These are phyloP conservation scores for Trapa bicornis DNA, from an alignment of 345 rosid species.

Conservation along the genomic window DNA sequence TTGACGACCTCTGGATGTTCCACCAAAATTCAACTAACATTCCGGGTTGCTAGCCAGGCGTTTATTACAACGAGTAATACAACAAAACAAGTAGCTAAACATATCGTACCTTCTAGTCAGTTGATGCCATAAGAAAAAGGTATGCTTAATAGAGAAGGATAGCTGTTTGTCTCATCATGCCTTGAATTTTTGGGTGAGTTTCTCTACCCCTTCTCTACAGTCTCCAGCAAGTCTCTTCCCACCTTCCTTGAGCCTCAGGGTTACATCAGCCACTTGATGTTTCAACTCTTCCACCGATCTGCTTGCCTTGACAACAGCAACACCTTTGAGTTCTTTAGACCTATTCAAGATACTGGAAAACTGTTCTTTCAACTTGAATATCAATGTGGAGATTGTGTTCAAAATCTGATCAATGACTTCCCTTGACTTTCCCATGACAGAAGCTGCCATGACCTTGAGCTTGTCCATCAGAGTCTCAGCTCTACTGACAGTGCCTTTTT, in stretches of 20 bases:
- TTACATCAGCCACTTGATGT: slow-evolving; percentile 37
- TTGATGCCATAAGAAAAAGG: not conserved
- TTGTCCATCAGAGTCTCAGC: slow-evolving; percentile 39
- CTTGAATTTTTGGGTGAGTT: slow-evolving; percentile 54
- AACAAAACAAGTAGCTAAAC: not conserved
- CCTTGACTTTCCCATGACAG: slow-evolving; percentile 40
- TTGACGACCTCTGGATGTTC: not conserved
- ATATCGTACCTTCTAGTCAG: not conserved
- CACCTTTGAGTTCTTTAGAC: slow-evolving; percentile 22
- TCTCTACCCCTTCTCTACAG: slow-evolving; percentile 51
- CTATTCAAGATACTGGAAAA: slow-evolving; percentile 13
- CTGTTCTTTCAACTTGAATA: slow-evolving; percentile 38
- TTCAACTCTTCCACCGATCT: slow-evolving; percentile 40
- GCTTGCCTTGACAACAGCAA: slow-evolving; percentile 20
- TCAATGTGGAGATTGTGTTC: slow-evolving; percentile 28
- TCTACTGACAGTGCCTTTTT: slow-evolving; percentile 45
- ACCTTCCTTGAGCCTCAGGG: slow-evolving; percentile 39
- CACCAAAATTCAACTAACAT: not conserved
- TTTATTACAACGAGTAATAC: not conserved
- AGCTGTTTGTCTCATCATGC: slow-evolving; percentile 17
- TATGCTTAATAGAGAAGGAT: not conserved
- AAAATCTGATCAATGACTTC: slow-evolving; percentile 36
- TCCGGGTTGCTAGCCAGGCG: not conserved
- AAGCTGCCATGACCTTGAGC: slow-evolving; percentile 46
- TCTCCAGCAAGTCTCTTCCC: slow-evolving; percentile 48